Conservation (phyloP, 164 flowering plant species). For the Piper betle region DNA sequence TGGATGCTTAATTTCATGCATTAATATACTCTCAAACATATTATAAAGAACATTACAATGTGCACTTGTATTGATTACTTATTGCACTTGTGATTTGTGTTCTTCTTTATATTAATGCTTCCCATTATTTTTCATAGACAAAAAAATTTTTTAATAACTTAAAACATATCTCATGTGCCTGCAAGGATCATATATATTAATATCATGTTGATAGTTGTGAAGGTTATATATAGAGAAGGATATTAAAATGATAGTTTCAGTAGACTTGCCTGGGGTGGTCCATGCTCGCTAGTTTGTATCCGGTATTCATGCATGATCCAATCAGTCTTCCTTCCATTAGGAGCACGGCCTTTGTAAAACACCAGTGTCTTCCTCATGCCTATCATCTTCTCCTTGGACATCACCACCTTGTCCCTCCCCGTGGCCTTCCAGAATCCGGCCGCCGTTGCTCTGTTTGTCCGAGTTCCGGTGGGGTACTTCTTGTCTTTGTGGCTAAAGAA, state of each 20-base stretch:
- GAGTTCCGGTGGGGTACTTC: slow-evolving; percentile 72
- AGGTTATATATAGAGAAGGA: too few relatives aligned
- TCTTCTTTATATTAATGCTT: too few relatives aligned
- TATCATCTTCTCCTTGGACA: slow-evolving; percentile 42
- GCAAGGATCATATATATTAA: neutral
- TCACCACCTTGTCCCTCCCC: slow-evolving; percentile 69
- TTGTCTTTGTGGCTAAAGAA: slow-evolving; percentile 80
- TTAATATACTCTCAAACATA: too few relatives aligned
- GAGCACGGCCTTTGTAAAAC: slow-evolving; percentile 74
- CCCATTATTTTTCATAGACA: too few relatives aligned
- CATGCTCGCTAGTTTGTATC: slow-evolving; percentile 48
- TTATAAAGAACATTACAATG: too few relatives aligned
- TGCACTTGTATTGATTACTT: too few relatives aligned
- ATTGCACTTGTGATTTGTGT: too few relatives aligned
- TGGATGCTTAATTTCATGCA: too few relatives aligned
- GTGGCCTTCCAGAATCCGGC: slow-evolving; percentile 91
- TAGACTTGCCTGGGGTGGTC: slow-evolving; percentile 48
- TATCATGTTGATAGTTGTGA: neutral
- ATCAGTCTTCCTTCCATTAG: slow-evolving; percentile 59
- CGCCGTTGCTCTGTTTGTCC: slow-evolving; percentile 64
- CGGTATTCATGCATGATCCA: slow-evolving; percentile 89
- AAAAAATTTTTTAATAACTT: too few relatives aligned
- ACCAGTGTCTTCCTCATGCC: slow-evolving; percentile 87
- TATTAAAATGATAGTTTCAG: too few relatives aligned
- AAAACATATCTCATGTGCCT: too few relatives aligned